Percentiles rank a stretch among this genome's conserved stretches.
Conservation (phyloP, 73 alveolate species). For the Urostyla sp. region DNA sequence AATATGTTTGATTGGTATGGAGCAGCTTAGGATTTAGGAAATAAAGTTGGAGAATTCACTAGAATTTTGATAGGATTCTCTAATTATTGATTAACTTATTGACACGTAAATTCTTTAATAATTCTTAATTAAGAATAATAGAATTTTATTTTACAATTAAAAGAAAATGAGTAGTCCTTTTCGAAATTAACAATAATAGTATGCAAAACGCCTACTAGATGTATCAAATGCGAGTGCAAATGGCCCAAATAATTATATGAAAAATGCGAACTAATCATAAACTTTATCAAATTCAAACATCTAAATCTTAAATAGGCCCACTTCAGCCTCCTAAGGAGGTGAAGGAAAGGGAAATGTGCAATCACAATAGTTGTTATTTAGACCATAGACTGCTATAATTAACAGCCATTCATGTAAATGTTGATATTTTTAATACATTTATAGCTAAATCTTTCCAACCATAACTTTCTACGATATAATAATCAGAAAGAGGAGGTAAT, state of each 20-base stretch:
- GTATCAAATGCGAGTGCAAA: slow-evolving; percentile 23
- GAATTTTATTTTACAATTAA: neutral
- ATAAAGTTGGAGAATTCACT: slow-evolving; percentile 2
- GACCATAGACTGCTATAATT: slow-evolving; percentile 26
- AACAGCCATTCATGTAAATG: neutral
- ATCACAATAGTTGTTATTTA: neutral
- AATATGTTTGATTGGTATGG: neutral
- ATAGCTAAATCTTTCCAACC: neutral
- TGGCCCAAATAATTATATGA: slow-evolving; percentile 4
- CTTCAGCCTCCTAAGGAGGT: slow-evolving; percentile 11
- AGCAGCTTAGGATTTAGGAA: neutral
- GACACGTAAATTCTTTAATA: neutral
- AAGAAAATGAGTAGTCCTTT: neutral
- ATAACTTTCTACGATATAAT: slow-evolving; percentile 14
- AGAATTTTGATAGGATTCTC: slow-evolving; percentile 21
- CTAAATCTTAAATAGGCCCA: neutral
- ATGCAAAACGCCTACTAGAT: slow-evolving; percentile 2
- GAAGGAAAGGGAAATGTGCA: neutral
- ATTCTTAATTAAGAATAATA: neutral
- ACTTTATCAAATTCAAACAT: neutral
- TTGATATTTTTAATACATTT: neutral
- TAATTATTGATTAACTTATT: neutral
- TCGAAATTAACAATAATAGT: too few species aligned
- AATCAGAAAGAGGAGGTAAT: neutral
- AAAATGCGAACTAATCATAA: neutral